These are phyloP conservation scores for Paraurostyla sp. DNA, from an alignment of 73 alveolate species.

Conservation along the genomic window DNA sequence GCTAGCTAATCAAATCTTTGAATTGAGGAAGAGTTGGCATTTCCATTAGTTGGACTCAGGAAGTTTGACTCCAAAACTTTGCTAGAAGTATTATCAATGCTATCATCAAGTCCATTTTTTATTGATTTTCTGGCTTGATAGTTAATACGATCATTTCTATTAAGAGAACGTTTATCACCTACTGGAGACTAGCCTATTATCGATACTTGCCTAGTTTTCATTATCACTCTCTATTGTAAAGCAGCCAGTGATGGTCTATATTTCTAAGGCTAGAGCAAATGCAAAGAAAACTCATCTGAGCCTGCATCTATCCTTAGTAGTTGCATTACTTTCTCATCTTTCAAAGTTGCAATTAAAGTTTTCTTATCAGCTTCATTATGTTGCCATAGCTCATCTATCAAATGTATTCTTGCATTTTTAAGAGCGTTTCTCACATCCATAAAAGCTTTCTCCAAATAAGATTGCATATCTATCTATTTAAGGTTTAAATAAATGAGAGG, in stretches of 20 bases:
- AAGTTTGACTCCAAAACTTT: too few relatives aligned
- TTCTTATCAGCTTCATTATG: neutral
- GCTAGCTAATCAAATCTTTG: too few relatives aligned
- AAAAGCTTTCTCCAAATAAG: neutral
- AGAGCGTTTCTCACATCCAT: neutral
- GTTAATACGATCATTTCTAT: neutral
- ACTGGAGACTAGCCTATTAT: too few relatives aligned
- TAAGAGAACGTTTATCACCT: neutral
- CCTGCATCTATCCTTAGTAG: neutral
- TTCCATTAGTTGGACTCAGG: too few relatives aligned
- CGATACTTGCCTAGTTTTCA: slow-evolving; percentile 14
- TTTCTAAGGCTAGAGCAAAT: neutral
- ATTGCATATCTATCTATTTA: neutral
- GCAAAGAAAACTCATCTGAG: neutral
- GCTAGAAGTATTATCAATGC: too few relatives aligned
- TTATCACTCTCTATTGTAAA: neutral
- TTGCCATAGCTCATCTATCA: neutral
- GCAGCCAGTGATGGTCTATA: neutral
- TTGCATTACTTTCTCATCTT: neutral
- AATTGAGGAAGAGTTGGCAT: too few relatives aligned
- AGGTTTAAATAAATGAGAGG: neutral
- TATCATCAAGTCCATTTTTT: too few relatives aligned
- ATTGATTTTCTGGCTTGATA: too few relatives aligned
- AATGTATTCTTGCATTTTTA: neutral
- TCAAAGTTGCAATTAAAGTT: neutral